Percentiles rank a stretch among this genome's conserved stretches.
Evolutionary conservation across 169 alveolate species (phyloP).

Genomic region (Plasmodium vinckei): DNA sequence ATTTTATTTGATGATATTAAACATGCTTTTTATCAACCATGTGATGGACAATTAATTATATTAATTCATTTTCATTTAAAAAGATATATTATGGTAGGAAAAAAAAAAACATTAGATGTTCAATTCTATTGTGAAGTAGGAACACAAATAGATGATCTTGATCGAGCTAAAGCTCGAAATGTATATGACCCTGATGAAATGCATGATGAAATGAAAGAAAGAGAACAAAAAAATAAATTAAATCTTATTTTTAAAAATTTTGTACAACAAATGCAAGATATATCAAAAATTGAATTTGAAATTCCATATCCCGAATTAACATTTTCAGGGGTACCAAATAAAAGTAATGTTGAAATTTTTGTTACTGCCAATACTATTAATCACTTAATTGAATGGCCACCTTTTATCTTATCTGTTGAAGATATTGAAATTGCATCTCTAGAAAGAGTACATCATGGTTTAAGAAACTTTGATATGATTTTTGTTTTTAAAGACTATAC

Average conservation of each 20-base stretch:
- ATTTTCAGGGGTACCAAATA: constrained; percentile 96
- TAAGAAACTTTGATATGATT: constrained; percentile 97
- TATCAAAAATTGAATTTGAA: constrained; percentile 80
- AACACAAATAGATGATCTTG: constrained; percentile 96
- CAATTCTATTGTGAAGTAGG: constrained; percentile 98
- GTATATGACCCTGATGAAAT: constrained; percentile 96
- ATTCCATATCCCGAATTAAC: constrained; percentile 91
- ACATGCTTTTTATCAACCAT: constrained; percentile 97
- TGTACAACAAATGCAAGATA: constrained; percentile 82
- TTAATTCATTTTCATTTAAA: constrained; percentile 95
- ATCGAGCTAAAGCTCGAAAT: constrained; percentile 91
- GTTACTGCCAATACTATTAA: constrained; percentile 97
- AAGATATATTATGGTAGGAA: constrained; percentile 96
- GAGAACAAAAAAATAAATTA: constrained; percentile 92
- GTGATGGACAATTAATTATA: constrained; percentile 96
- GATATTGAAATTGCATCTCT: constrained; percentile 97
- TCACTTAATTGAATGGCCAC: constrained; percentile 96
- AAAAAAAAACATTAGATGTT: constrained; percentile 94
- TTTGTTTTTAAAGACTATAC: constrained; percentile 95
- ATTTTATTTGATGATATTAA: constrained; percentile 94
- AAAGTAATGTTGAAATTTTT: constrained; percentile 94
- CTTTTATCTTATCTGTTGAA: constrained; percentile 94
- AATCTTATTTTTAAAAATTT: constrained; percentile 94
- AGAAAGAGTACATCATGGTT: constrained; percentile 97
- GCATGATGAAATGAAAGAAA: constrained; percentile 96